phyloP scores from a whole-genome alignment of 108 stramenopile species.

The Conticribra guillardii region DNA sequence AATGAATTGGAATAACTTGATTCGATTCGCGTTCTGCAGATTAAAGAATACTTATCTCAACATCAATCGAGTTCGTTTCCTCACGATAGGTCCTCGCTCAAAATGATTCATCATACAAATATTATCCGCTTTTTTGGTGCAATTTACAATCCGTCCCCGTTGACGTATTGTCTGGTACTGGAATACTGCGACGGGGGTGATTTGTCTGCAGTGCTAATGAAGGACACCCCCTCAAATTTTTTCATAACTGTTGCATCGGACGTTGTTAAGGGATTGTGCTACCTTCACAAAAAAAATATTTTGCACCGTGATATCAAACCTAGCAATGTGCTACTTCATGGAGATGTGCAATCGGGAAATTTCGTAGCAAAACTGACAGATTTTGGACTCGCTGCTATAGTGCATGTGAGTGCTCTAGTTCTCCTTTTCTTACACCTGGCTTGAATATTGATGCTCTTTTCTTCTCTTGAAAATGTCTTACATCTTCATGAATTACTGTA shows the following conservation, averaged over 20 bases:
- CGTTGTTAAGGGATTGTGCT: constrained; percentile 65
- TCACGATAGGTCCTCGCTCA: constrained; percentile 56
- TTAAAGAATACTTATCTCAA: no score
- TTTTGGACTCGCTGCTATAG: constrained; percentile 65
- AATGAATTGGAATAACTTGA: no score
- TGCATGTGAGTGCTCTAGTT: constrained; percentile 5
- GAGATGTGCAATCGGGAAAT: constrained; percentile 52
- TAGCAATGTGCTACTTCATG: constrained; percentile 59
- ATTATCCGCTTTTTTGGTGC: constrained; percentile 73
- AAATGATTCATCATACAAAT: constrained; percentile 75
- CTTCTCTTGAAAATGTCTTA: not conserved
- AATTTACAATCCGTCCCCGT: constrained; percentile 64
- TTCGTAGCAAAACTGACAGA: constrained; percentile 73
- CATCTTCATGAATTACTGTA: not conserved
- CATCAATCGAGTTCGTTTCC: no score
- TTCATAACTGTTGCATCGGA: constrained; percentile 58
- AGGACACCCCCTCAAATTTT: constrained; percentile 64
- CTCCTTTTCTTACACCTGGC: not conserved
- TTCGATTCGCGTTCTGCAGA: no score
- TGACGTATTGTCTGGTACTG: constrained; percentile 75
- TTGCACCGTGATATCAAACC: constrained; percentile 76
- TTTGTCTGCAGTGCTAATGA: constrained; percentile 42
- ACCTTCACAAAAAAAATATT: constrained; percentile 62
- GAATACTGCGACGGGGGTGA: constrained; percentile 80
- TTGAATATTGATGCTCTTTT: not conserved